Conservation (phyloP, 805 yeast genomes). For the Candida mattraensis region DNA sequence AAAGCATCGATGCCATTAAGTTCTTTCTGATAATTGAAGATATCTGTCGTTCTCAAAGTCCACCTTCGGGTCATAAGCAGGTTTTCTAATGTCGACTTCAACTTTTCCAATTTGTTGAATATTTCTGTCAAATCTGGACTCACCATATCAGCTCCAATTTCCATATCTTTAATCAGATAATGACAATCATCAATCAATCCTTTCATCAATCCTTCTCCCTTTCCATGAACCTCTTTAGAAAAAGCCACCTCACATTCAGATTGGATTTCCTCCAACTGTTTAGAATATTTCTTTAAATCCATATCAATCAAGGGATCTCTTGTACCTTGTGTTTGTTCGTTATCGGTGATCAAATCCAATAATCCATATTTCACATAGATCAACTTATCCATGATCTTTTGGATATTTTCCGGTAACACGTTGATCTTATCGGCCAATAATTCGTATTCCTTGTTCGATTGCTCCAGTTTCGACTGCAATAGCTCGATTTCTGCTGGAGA, state of each 20-base stretch:
- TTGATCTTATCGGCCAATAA: slow-evolving; percentile 57
- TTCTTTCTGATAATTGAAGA: slow-evolving; percentile 76
- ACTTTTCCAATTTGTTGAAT: slow-evolving; percentile 60
- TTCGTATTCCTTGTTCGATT: slow-evolving; percentile 58
- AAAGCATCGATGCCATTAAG: slow-evolving; percentile 72
- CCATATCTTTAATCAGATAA: slow-evolving; percentile 67
- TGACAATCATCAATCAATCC: slow-evolving; percentile 84
- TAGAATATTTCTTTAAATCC: slow-evolving; percentile 16
- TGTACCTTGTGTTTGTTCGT: slow-evolving; percentile 31
- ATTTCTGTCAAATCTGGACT: slow-evolving; percentile 56
- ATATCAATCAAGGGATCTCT: slow-evolving; percentile 18
- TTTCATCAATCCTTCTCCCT: slow-evolving; percentile 53
- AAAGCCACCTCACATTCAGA: slow-evolving; percentile 23
- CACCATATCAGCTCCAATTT: slow-evolving; percentile 44
- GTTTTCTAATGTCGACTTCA: slow-evolving; percentile 77
- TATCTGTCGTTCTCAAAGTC: slow-evolving; percentile 96
- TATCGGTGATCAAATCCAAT: slow-evolving; percentile 54
- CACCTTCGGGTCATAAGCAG: slow-evolving; percentile 90
- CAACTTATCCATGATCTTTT: slow-evolving; percentile 55
- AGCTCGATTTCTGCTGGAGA: slow-evolving; percentile 38
- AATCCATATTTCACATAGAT: slow-evolving; percentile 61
- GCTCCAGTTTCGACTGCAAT: slow-evolving; percentile 62
- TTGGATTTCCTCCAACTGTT: slow-evolving; percentile 25
- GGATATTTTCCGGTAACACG: slow-evolving; percentile 51
- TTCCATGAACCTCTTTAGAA: slow-evolving; percentile 17